Conservation (phyloP, 805 yeast species). For the Sugiyamaella mastotermitis region DNA sequence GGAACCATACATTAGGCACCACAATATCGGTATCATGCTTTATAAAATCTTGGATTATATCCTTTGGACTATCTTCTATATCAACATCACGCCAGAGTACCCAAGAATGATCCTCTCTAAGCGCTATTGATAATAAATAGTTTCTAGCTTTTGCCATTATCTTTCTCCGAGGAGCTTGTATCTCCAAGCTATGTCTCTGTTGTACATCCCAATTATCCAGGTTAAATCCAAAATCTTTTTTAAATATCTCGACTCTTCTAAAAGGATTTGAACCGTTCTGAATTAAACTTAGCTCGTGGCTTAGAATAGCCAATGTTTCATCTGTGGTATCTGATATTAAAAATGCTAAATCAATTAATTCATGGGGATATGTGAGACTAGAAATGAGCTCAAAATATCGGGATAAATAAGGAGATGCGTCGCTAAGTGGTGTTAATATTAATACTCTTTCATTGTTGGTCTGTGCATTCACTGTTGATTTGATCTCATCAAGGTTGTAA, state of each 20-base stretch:
- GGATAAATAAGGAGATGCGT: conserved; percentile 73
- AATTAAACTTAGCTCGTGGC: conserved; percentile 60
- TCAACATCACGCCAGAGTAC: conserved; percentile 92
- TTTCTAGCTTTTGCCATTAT: conserved; percentile 85
- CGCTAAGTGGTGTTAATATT: conserved; percentile 68
- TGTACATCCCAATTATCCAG: conserved; percentile 71
- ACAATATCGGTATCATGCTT: conserved; percentile 79
- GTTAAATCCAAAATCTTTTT: conserved; percentile 87
- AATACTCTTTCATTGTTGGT: conserved; percentile 53
- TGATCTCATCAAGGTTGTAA: conserved; percentile 18
- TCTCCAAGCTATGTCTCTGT: conserved; percentile 83
- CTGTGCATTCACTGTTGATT: conserved; percentile 17
- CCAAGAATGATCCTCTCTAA: conserved; percentile 82
- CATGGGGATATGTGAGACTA: conserved; percentile 82
- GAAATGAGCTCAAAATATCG: conserved; percentile 78
- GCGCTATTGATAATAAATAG: conserved; percentile 73
- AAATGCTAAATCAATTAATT: conserved; percentile 64
- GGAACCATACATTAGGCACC: conserved; percentile 80
- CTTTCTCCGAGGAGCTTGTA: conserved; percentile 84
- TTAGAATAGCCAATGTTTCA: conserved; percentile 60
- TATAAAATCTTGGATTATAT: conserved; percentile 79
- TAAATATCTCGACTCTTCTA: conserved; percentile 72
- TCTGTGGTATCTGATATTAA: conserved; percentile 79
- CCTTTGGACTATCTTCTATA: conserved; percentile 72
- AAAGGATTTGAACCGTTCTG: conserved; percentile 62